phyloP scores from a whole-genome alignment of 75 land plant species.

The Cunninghamia lanceolata region DNA sequence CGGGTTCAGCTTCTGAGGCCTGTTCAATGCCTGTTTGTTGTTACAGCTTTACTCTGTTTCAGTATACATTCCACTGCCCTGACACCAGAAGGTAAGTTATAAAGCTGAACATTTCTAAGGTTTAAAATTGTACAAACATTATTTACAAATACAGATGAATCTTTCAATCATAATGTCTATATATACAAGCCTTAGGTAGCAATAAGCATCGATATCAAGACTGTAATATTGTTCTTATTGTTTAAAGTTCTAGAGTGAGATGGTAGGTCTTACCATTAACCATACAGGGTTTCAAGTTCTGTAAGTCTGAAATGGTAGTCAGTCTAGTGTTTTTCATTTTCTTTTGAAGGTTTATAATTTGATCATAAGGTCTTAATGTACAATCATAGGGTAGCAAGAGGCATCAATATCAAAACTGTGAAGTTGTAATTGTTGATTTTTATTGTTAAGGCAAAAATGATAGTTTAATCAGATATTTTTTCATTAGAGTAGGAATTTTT shows the following conservation, averaged over 20 bases:
- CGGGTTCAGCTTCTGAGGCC: background rate
- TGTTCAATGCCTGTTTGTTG: background rate
- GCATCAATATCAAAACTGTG: background rate
- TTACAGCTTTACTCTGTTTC: background rate
- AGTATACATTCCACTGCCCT: background rate
- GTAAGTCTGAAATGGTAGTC: background rate
- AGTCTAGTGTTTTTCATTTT: background rate
- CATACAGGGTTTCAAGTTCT: background rate
- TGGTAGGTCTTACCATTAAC: background rate
- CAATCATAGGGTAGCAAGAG: background rate
- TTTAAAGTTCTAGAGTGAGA: background rate
- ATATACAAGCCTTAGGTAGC: background rate
- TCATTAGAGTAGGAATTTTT: background rate
- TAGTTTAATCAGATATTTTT: background rate
- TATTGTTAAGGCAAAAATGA: background rate
- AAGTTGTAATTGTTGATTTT: background rate
- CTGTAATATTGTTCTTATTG: background rate
- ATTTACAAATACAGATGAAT: background rate
- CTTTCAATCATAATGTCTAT: background rate
- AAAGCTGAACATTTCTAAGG: background rate
- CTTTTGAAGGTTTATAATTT: background rate
- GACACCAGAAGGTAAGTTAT: conserved; percentile 9
- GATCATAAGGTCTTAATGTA: background rate
- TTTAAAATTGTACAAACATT: background rate
- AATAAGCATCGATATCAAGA: background rate